Evolutionary conservation across 176 grass and related monocot species (phyloP).

Genomic region (Rhynchospora pubera): DNA sequence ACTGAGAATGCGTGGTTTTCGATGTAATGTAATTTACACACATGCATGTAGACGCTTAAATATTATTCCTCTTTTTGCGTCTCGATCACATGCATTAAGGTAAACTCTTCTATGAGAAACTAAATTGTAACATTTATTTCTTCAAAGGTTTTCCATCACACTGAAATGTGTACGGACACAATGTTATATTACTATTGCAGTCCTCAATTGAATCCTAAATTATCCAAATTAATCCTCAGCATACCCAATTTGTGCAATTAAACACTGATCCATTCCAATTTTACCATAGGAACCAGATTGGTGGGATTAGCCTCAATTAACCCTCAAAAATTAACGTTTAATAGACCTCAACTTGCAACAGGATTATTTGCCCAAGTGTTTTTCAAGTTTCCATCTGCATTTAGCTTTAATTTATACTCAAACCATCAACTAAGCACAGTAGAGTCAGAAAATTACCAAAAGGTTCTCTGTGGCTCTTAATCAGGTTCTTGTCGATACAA

Average conservation of each 20-base stretch:
- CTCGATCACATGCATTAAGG: constrained; percentile 60
- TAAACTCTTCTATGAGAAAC: background rate
- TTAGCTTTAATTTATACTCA: background rate
- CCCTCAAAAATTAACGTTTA: background rate
- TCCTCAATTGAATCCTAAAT: background rate
- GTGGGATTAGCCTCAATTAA: background rate
- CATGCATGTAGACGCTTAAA: constrained; percentile 64
- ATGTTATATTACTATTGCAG: background rate
- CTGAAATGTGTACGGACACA: background rate
- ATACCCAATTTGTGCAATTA: background rate
- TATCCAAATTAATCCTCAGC: background rate
- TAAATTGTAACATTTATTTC: background rate
- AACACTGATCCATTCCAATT: background rate
- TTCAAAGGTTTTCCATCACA: background rate
- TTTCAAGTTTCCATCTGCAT: background rate
- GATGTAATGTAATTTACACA: constrained; percentile 82
- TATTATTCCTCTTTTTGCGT: constrained; percentile 70
- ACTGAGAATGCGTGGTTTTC: constrained; percentile 84
- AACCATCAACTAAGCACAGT: background rate
- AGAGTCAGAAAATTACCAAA: background rate
- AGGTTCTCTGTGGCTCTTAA: background rate
- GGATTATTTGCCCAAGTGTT: background rate
- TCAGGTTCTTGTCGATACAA: constrained; percentile 71
- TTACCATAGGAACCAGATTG: background rate
- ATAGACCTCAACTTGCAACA: background rate